Percentiles rank a stretch among this genome's conserved stretches.
Evolutionary conservation across 768 basidiomycete species (phyloP).

Genomic region (Boletus rubroflammeus): DNA sequence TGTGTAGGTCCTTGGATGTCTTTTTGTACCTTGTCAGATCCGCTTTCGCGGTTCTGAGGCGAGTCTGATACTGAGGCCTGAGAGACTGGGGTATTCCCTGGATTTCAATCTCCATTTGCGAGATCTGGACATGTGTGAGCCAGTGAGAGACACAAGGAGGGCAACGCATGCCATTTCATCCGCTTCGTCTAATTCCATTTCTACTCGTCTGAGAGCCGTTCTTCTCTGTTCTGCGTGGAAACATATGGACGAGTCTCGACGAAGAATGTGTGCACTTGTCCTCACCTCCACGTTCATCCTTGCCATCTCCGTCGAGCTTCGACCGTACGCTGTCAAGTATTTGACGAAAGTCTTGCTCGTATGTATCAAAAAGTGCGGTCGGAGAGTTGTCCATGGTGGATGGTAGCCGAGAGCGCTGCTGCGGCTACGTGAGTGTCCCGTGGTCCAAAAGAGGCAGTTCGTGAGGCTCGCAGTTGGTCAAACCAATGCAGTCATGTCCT

Average conservation of each 20-base stretch:
- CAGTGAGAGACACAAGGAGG: not conserved
- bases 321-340: constrained; percentile 70
- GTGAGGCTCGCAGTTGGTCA: constrained; percentile 4
- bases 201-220: constrained; percentile 73
- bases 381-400: constrained; percentile 74
- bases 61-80: constrained; percentile 68
- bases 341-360: constrained; percentile 89
- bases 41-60: constrained; percentile 71
- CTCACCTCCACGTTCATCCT: constrained; percentile 68
- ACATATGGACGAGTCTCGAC: not conserved
- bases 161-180: constrained; percentile 80
- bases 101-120: constrained; percentile 99
- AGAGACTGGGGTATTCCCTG: constrained; percentile 90
- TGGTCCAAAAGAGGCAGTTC: constrained; percentile 29
- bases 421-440: constrained; percentile 11
- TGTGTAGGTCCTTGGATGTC: constrained; percentile 66
- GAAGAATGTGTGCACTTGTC: constrained; percentile 2
- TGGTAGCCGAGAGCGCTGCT: constrained; percentile 5
- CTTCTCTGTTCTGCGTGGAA: constrained; percentile 68
- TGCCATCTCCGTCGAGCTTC: constrained; percentile 71
- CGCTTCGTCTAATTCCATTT: constrained; percentile 96
- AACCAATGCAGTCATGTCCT: constrained; percentile 36
- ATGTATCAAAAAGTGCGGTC: constrained; percentile 83
- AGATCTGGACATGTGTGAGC: constrained; percentile 53
- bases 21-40: constrained; percentile 81